Evolutionary conservation across 2,329 filamentous ascomycete species (phyloP).

Genomic region (Exophiala sp.): DNA sequence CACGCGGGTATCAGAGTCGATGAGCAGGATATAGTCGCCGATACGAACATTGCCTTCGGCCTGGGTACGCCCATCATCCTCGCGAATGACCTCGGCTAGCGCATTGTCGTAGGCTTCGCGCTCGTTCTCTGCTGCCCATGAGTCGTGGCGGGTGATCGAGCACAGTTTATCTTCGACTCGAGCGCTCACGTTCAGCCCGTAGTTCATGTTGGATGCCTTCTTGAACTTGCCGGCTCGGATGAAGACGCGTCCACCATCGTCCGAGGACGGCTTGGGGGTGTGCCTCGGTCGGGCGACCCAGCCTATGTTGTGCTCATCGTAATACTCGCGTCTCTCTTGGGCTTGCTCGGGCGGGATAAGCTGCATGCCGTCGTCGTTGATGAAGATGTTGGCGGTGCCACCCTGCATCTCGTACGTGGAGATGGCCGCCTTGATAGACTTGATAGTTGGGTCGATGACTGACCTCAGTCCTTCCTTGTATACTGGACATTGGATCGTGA

Average conservation of each 20-base stretch:
- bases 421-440: conserved; percentile 56
- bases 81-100: conserved; percentile 51
- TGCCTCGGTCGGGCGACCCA: conserved; percentile 51
- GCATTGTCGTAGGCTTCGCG: conserved; percentile 48
- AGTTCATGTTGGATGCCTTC: conserved; percentile 76
- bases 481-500: conserved; percentile 80
- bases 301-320: conserved; percentile 50
- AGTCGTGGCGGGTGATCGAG: conserved; percentile 6
- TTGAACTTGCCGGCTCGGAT: conserved; percentile 63
- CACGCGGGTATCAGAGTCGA: conserved; percentile 68
- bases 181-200: conserved; percentile 59
- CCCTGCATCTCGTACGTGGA: conserved; percentile 56
- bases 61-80: conserved; percentile 54
- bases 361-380: conserved; percentile 41
- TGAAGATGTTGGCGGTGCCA: conserved; percentile 37
- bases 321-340: conserved; percentile 45
- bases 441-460: conserved; percentile 60
- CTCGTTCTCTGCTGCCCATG: conserved; percentile 36
- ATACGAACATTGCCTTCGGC: conserved; percentile 82
- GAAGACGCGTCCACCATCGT: conserved; percentile 18
- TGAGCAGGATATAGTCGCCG: conserved; percentile 71
- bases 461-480: conserved; percentile 77
- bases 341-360: conserved; percentile 42
- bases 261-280: conserved; percentile 42
- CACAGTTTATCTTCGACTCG: conserved; percentile 59